Evolutionary conservation across 805 yeast genomes (phyloP), one percentile per base, ranked within the genome.

Genomic region (Myxozyma neotropica): DNA sequence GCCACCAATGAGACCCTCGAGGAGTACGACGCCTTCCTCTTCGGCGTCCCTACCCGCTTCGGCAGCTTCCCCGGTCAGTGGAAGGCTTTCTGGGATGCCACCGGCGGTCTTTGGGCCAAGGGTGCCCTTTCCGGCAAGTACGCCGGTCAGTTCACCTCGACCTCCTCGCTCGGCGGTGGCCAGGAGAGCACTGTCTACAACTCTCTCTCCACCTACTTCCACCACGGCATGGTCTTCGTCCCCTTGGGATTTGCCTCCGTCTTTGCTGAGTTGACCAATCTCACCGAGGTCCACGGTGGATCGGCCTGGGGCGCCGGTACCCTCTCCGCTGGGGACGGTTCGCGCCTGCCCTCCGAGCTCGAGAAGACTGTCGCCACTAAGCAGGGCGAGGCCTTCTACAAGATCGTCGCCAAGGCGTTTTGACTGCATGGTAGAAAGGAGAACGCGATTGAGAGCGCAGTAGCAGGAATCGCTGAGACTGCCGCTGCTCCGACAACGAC

Each of bases 251-350:
- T 83, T 79, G 74, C 79, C 38, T 80, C 78, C 42, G 83, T 84
- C 71, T 80, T 81, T 51, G 80, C 81, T 59, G 73, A 84, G 68
- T 71, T 80, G 51, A 67, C 82, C 65, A 80, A 80, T 73, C 70
- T 86, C 58, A 80, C 78, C 21, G 92, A 86, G 76, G 79, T 81
- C 57, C 92, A 86, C 71, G 96, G 95, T 69, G 86, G 87, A 68
- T 83, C 92, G 56, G 82, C 96, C 54, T 89, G 90, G 87, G 95
- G 95, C 75, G 90, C 96, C 45, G 94, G 93, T 71, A 77, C 88
- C 58, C 79, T 81, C 66, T 89, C 96, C 36, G 93, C 87, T 65
- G 76, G 83, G 24, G 90, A 86, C 70, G 96, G 95, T 68, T 81
- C 89, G 43, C 85, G 93, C 78, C 74, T 72, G 65, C 87, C 91